Percentiles rank a stretch among this genome's conserved stretches.
phyloP scores from a whole-genome alignment of 805 yeast genomes.

The Myxozyma nipponensis region DNA sequence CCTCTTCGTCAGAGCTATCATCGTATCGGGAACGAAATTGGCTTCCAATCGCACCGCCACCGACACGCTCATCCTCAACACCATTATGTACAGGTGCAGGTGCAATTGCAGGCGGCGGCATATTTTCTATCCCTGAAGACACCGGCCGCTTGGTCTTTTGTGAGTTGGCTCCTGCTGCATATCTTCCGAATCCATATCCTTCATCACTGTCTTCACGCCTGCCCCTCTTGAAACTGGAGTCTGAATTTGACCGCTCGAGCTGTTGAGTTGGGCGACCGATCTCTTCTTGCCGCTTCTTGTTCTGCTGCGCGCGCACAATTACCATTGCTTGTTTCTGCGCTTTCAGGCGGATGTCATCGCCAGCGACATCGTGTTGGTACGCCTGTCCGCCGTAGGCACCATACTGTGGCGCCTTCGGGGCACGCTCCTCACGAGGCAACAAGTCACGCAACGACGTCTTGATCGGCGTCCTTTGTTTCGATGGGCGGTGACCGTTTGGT shows the following conservation, averaged over 20 bases:
- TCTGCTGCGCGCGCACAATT: background rate
- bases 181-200: background rate
- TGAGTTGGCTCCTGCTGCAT: slow-evolving; percentile 8
- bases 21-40: background rate
- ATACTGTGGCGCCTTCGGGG: background rate
- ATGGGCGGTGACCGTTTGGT: background rate
- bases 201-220: background rate
- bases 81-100: background rate
- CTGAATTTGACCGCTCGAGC: slow-evolving; percentile 8
- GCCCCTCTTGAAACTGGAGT: slow-evolving; percentile 12
- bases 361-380: background rate
- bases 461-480: slow-evolving; percentile 1
- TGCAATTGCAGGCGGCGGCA: background rate
- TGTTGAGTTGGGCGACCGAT: background rate
- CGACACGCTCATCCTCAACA: background rate
- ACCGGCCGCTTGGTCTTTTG: background rate
- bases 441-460: slow-evolving; percentile 9
- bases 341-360: background rate
- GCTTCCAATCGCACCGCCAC: background rate
- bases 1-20: slow-evolving; percentile 1
- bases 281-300: background rate
- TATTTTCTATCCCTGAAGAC: background rate
- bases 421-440: background rate
- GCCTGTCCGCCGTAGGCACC: slow-evolving; percentile 1
- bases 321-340: background rate